These are phyloP conservation scores for Alternaria brassicae DNA, from an alignment of 2,329 filamentous ascomycete genomes.

Conservation along the genomic window DNA sequence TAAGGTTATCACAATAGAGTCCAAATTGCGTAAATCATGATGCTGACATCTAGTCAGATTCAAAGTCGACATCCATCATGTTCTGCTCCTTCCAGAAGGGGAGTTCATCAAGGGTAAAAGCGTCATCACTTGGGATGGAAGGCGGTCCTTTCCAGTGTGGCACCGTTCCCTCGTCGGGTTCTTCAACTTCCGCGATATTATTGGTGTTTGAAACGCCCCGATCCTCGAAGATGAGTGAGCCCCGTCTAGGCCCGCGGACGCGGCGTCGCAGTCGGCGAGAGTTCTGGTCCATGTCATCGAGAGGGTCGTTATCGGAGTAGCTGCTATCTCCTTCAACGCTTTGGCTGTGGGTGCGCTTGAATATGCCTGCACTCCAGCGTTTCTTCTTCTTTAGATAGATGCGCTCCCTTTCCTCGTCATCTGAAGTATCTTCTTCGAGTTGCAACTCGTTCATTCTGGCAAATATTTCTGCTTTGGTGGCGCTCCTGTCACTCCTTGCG, in stretches of 20 bases:
- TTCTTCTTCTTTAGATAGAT: conserved; percentile 50
- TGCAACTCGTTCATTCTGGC: conserved; percentile 46
- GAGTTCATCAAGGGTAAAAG: conserved; percentile 48
- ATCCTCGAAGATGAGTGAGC: conserved; percentile 51
- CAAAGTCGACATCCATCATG: conserved; percentile 37
- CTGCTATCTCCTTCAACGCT: conserved; percentile 55
- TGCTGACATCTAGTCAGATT: conserved; percentile 26
- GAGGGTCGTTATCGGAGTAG: conserved; percentile 51
- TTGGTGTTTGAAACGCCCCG: conserved; percentile 47
- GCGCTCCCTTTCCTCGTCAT: conserved; percentile 38
- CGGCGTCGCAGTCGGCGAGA: conserved; percentile 54
- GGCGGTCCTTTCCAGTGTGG: conserved; percentile 44
- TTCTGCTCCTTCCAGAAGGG: conserved; percentile 47
- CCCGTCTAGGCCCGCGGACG: conserved; percentile 46
- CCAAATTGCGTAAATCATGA: background rate
- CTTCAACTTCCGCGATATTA: conserved; percentile 49
- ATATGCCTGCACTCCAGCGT: conserved; percentile 52
- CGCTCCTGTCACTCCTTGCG: conserved; percentile 46
- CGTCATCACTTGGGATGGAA: conserved; percentile 50
- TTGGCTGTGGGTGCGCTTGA: conserved; percentile 57
- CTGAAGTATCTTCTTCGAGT: conserved; percentile 43
- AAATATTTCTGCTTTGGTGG: conserved; percentile 41
- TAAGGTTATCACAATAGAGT: background rate
- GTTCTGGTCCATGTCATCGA: conserved; percentile 49
- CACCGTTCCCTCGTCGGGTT: conserved; percentile 44